Percentiles rank a stretch among this genome's conserved stretches.
phyloP scores from a whole-genome alignment of 805 yeast species.

The Barnettozyma pratensis region DNA sequence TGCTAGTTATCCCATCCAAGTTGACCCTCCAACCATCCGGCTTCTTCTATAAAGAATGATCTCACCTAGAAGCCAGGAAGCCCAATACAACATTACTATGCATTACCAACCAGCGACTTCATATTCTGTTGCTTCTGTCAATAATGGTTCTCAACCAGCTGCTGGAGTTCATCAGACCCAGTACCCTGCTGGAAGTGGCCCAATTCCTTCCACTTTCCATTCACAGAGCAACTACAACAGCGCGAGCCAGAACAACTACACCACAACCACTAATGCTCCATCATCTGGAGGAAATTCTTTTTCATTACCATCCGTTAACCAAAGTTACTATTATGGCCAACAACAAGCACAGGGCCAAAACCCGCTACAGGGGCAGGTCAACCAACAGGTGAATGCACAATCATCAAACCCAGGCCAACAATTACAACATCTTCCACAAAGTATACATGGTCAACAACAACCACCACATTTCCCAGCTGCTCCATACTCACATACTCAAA shows the following conservation, averaged over 20 bases:
- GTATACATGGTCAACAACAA: neutral
- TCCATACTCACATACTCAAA: neutral
- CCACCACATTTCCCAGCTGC: neutral
- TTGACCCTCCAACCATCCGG: neutral
- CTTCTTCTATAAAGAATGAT: neutral
- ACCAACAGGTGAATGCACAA: neutral
- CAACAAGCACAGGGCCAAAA: constrained; percentile 2
- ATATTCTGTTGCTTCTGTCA: neutral
- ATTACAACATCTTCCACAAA: too few relatives aligned
- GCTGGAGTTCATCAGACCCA: neutral
- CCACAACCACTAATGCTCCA: neutral
- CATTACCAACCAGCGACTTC: neutral
- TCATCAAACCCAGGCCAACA: constrained; percentile 3
- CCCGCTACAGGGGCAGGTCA: constrained; percentile 6
- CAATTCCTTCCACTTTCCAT: neutral
- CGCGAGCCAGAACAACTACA: constrained; percentile 5
- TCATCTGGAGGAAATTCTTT: constrained; percentile 2
- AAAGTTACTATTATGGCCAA: neutral
- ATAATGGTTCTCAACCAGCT: neutral
- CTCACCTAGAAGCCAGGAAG: constrained; percentile 2
- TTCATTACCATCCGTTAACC: constrained; percentile 12
- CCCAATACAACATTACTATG: neutral
- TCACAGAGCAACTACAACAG: neutral
- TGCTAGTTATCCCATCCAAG: neutral
- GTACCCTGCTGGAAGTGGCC: neutral